A percentile compares a stretch with the other conserved stretches of the same genome.
phyloP scores from a whole-genome alignment of 192 early-diverging fungal genomes.

The Entomortierella chlamydospora region DNA sequence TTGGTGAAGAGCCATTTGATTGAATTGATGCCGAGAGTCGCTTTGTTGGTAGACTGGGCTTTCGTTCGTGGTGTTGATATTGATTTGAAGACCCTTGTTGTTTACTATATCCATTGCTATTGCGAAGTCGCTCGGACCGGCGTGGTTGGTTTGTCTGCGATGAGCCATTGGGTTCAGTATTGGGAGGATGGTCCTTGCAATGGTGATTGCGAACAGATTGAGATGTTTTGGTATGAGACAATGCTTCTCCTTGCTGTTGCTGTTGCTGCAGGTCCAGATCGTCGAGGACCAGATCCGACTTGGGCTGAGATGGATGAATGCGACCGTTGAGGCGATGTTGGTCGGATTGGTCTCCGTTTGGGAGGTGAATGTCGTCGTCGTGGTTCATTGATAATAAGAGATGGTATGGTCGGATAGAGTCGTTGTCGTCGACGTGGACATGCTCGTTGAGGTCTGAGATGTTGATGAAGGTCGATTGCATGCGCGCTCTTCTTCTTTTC shows the following conservation, averaged over 20 bases:
- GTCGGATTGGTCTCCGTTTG: slow-evolving; percentile 2
- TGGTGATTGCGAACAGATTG: slow-evolving; percentile 9
- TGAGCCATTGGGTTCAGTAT: not conserved
- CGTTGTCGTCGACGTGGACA: slow-evolving; percentile 36
- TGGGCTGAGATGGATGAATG: not conserved
- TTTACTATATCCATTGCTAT: slow-evolving; percentile 32
- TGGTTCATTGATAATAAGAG: slow-evolving; percentile 48
- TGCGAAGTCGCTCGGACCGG: slow-evolving; percentile 29
- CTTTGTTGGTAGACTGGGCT: slow-evolving; percentile 16
- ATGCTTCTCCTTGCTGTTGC: slow-evolving; percentile 6
- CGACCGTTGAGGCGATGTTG: not conserved
- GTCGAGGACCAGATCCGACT: not conserved
- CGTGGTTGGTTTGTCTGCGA: not conserved
- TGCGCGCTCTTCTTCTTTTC: slow-evolving; percentile 6
- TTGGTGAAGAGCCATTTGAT: slow-evolving; percentile 18
- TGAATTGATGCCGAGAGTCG: slow-evolving; percentile 33
- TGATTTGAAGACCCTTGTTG: slow-evolving; percentile 2
- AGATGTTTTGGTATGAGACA: not conserved
- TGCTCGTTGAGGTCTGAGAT: slow-evolving; percentile 35
- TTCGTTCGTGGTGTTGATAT: slow-evolving; percentile 6
- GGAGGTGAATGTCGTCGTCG: slow-evolving; percentile 6
- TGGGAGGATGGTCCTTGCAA: not conserved
- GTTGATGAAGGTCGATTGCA: slow-evolving; percentile 37
- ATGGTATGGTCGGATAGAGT: slow-evolving; percentile 20
- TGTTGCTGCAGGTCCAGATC: slow-evolving; percentile 14